A percentile compares a stretch with the other conserved stretches of the same genome.
Evolutionary conservation across 2,329 filamentous ascomycete species (phyloP).

Genomic region (Cordyceps cicadae): DNA sequence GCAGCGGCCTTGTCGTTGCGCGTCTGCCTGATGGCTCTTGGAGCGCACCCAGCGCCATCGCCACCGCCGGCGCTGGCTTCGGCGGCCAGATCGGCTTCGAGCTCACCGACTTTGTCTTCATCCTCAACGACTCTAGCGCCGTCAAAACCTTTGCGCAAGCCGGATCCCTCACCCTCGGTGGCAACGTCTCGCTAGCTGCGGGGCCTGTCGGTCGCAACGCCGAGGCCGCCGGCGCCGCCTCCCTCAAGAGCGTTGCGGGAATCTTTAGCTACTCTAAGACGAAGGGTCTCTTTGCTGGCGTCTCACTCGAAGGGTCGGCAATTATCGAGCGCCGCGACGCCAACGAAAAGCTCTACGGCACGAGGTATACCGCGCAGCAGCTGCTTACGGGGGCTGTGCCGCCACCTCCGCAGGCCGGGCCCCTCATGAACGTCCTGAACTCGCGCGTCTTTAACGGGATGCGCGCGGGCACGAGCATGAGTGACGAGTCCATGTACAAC

Average conservation of each 20-base stretch:
- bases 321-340: conserved; percentile 93
- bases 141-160: conserved; percentile 92
- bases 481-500: conserved; percentile 74
- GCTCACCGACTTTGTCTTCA: conserved; percentile 93
- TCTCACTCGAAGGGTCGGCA: conserved; percentile 85
- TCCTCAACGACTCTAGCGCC: conserved; percentile 82
- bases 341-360: conserved; percentile 91
- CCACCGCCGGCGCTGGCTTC: conserved; percentile 72
- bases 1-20: conserved; percentile 74
- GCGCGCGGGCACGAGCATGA: conserved; percentile 27
- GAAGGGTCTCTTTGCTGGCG: conserved; percentile 92
- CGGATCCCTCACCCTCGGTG: conserved; percentile 84
- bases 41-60: conserved; percentile 76
- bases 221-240: conserved; percentile 90
- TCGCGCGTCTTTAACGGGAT: conserved; percentile 74
- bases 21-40: conserved; percentile 68
- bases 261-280: conserved; percentile 98
- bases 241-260: conserved; percentile 77
- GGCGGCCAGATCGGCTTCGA: conserved; percentile 84
- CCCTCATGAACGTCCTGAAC: conserved; percentile 77
- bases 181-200: conserved; percentile 92
- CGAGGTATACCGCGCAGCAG: conserved; percentile 70
- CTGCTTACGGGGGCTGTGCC: conserved; percentile 71
- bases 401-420: conserved; percentile 72
- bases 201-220: conserved; percentile 91